Percentiles rank a stretch among this genome's conserved stretches.
Evolutionary conservation across 768 basidiomycete genomes (phyloP).

Genomic region (Leccinum variicolor): DNA sequence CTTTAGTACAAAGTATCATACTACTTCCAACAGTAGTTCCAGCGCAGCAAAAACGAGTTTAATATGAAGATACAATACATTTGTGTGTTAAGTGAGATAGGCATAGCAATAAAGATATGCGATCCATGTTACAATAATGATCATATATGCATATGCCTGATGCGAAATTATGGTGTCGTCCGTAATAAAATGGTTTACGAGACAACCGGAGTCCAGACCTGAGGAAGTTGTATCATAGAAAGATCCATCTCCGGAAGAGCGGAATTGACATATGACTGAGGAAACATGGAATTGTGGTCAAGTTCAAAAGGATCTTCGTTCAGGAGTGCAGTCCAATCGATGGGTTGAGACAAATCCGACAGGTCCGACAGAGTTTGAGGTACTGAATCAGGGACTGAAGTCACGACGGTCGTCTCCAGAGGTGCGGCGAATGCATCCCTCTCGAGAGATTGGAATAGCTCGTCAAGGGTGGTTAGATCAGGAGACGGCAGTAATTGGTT

Average conservation of each 20-base stretch:
- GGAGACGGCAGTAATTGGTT: neutral
- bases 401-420: neutral
- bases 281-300: neutral
- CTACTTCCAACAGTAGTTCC: too few species aligned
- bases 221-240: constrained; percentile 7
- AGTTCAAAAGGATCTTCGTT: neutral
- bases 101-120: neutral
- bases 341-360: neutral
- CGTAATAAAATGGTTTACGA: neutral
- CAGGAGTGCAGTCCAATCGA: constrained; percentile 16
- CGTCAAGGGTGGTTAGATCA: neutral
- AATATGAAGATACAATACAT: neutral
- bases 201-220: neutral
- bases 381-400: neutral
- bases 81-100: neutral
- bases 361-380: neutral
- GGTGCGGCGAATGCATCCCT: neutral
- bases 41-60: neutral
- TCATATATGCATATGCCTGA: neutral
- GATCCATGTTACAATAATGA: neutral
- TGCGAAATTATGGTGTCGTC: neutral
- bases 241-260: constrained; percentile 5
- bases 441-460: neutral
- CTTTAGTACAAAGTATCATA: too few species aligned
- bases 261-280: neutral